Base-by-base conservation (phyloP, 345 rosid genomes). In the Populus alba region DNA sequence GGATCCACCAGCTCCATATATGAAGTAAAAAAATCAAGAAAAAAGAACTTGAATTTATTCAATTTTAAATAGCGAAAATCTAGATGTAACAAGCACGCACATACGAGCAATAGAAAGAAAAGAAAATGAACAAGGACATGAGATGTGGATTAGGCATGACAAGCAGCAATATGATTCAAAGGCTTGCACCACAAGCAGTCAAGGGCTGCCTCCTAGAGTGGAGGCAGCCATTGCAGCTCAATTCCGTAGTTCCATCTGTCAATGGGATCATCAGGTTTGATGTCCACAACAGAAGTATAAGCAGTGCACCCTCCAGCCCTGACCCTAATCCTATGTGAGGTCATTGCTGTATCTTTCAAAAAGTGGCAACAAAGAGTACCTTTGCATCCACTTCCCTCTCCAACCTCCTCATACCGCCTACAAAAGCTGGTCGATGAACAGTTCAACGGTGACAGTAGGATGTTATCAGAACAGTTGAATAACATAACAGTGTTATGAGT, bases 321-420 rank as follows among this genome's bases (percentile, higher is more conserved):
- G 35, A 87, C 83, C 80, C 92, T 83, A 69, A 89, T 89, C 83
- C 73, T 83, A 66, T 75, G 90, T 0, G 89, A 80, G 25, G 82
- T 88, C 89, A 88, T 88, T 49, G 90, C 77, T 20, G 90, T 71
- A 68, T 91, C 95, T 81, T 88, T 88, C 87, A 88, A 79, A 83
- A 73, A 88, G 76, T 88, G 92, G 75, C 92, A 91, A 69, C 94
- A 91, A 66, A 91, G 88, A 15, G 87, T 86, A 10, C 83, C 87
- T 72, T 1, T 74, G 59, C 92, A 91, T 20, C 87, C 85, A 5
- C 78, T 75, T 33, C 81, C 91, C 27, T 47, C 83, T 29, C 25
- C 82, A 5, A 6, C 22, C 31, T 82, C 81, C 87, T 87, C 94
- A 41, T 79, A 91, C 75, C 61, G 53, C 82, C 87, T 75, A n/a